A percentile compares a stretch with the other conserved stretches of the same genome.
Evolutionary conservation across 768 basidiomycete species (phyloP).

Genomic region (Rhodotorula kratochvilovae): DNA sequence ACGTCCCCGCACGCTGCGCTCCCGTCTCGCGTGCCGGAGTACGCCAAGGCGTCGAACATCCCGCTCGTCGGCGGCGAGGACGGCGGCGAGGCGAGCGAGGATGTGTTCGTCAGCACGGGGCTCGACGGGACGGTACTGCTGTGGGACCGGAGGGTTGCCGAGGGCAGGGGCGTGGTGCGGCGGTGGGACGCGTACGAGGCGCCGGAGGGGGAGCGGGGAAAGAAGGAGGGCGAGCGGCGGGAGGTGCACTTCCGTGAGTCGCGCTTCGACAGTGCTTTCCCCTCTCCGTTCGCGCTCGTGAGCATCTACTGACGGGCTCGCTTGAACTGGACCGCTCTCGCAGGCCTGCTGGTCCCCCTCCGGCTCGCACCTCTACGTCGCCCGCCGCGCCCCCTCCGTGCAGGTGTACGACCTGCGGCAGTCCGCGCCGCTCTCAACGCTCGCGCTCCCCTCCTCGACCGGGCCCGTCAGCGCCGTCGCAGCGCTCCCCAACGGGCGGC

Average conservation of each 20-base stretch:
- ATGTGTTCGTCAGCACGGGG: conserved; percentile 78
- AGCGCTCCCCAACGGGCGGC: conserved; percentile 84
- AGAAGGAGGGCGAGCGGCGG: conserved; percentile 48
- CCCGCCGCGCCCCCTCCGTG: conserved; percentile 80
- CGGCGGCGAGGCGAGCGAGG: conserved; percentile 62
- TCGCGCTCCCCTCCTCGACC: conserved; percentile 55
- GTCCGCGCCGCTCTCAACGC: conserved; percentile 48
- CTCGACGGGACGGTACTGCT: conserved; percentile 89
- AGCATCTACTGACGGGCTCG: background rate
- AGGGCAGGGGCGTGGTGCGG: conserved; percentile 12
- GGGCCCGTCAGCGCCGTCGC: conserved; percentile 88
- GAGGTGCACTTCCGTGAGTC: conserved; percentile 85
- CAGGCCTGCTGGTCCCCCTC: conserved; percentile 93
- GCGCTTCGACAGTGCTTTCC: background rate
- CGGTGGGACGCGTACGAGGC: background rate
- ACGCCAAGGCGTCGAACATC: background rate
- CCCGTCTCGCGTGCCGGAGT: background rate
- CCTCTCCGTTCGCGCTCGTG: background rate
- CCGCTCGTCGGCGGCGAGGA: conserved; percentile 9
- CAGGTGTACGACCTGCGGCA: conserved; percentile 93
- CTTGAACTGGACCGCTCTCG: too few relatives aligned
- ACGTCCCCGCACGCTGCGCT: conserved; percentile 6
- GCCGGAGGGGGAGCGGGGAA: conserved; percentile 2
- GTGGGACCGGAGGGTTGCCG: conserved; percentile 71
- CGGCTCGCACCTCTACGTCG: conserved; percentile 82